Evolutionary conservation across 164 flowering plant genomes (phyloP).

Genomic region (Euptelea pleiosperma): DNA sequence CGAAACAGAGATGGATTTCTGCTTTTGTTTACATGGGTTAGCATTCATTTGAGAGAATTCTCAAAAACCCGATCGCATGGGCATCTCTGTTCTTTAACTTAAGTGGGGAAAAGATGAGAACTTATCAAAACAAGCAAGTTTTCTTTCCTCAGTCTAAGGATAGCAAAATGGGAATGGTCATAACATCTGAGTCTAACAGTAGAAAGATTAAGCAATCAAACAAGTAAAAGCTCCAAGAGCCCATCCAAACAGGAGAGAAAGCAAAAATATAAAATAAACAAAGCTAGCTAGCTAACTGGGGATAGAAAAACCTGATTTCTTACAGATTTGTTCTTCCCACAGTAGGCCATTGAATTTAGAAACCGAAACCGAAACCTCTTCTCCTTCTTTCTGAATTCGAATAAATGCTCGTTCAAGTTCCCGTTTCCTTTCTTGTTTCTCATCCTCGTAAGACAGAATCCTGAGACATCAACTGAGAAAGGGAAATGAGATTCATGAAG

Average conservation of each 20-base stretch:
- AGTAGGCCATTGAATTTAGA: constrained; percentile 35
- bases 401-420: neutral
- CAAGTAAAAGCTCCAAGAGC: constrained; percentile 38
- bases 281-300: constrained; percentile 31
- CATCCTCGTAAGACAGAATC: neutral
- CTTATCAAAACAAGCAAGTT: constrained; percentile 11
- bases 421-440: neutral
- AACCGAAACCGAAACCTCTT: constrained; percentile 30
- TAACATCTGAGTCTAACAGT: constrained; percentile 10
- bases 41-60: neutral
- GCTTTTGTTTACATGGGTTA: neutral
- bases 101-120: neutral
- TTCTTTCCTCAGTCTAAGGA: constrained; percentile 5
- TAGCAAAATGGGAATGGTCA: constrained; percentile 6
- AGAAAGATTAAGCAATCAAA: constrained; percentile 18
- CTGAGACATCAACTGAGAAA: constrained; percentile 7
- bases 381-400: constrained; percentile 8
- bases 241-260: constrained; percentile 30
- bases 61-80: constrained; percentile 4
- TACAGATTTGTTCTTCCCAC: constrained; percentile 43
- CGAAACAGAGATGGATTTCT: constrained; percentile 1
- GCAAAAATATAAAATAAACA: constrained; percentile 15
- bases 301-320: constrained; percentile 45
- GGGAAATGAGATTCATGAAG: neutral
- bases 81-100: neutral